Conservation (phyloP, 352 stramenopile species). For the Pythium pyrilobum region DNA sequence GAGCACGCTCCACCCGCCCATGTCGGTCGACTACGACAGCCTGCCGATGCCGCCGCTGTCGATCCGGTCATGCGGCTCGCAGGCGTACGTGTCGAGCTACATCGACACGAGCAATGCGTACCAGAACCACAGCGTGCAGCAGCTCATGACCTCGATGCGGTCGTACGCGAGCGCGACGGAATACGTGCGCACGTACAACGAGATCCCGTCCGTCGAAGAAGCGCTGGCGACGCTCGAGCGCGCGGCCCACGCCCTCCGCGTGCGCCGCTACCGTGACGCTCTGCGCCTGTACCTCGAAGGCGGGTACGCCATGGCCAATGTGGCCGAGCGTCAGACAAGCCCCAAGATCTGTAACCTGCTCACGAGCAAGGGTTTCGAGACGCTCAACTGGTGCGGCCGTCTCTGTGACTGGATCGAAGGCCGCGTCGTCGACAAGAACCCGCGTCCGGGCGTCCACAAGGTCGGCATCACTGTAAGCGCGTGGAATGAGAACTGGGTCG, state of each 20-base stretch:
- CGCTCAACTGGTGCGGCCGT: constrained; percentile 76
- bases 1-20: constrained; percentile 9
- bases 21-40: constrained; percentile 56
- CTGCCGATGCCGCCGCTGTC: constrained; percentile 55
- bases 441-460: constrained; percentile 72
- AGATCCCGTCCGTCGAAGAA: constrained; percentile 75
- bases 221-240: constrained; percentile 70
- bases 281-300: constrained; percentile 81
- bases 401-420: constrained; percentile 85
- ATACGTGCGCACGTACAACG: constrained; percentile 67
- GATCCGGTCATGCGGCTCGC: constrained; percentile 68
- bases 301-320: constrained; percentile 80
- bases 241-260: constrained; percentile 45
- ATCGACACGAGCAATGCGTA: constrained; percentile 67
- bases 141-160: constrained; percentile 75
- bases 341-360: constrained; percentile 84
- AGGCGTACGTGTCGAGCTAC: constrained; percentile 71
- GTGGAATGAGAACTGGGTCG: constrained; percentile 76
- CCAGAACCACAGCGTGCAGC: constrained; percentile 47
- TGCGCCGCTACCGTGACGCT: constrained; percentile 69
- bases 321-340: constrained; percentile 69
- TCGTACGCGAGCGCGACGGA: constrained; percentile 72
- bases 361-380: constrained; percentile 82
- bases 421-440: constrained; percentile 66
- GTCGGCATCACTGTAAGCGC: constrained; percentile 60